Percentiles rank a stretch among this genome's conserved stretches.
Conservation (phyloP, 139 green algal species). For the Picochlorum sp. region DNA sequence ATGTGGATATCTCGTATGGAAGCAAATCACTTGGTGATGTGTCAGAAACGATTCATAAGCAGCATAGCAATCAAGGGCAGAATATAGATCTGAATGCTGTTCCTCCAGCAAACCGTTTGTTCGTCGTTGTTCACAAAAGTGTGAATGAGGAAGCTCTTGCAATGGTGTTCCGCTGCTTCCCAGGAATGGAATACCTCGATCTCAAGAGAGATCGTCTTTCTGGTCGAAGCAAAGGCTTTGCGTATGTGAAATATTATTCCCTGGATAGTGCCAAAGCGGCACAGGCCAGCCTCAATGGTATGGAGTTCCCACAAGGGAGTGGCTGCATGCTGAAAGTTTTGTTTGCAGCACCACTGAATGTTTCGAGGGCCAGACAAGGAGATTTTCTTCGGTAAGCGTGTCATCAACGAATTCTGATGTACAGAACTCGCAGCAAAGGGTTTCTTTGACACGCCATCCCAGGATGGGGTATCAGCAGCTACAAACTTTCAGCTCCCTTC, state of each 20-base stretch:
- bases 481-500: slow-evolving; percentile 8
- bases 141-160: slow-evolving; percentile 53
- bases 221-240: slow-evolving; percentile 62
- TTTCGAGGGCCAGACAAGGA: not conserved
- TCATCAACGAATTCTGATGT: not conserved
- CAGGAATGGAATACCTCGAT: slow-evolving; percentile 84
- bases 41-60: no score
- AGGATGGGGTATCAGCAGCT: slow-evolving; percentile 1
- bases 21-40: no score
- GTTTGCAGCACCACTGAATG: slow-evolving; percentile 41
- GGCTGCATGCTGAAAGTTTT: slow-evolving; percentile 74
- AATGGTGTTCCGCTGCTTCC: slow-evolving; percentile 63
- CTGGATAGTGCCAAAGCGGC: slow-evolving; percentile 55
- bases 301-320: slow-evolving; percentile 68
- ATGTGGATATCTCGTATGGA: no score
- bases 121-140: slow-evolving; percentile 80
- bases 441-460: not conserved
- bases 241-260: slow-evolving; percentile 80
- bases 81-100: slow-evolving; percentile 35
- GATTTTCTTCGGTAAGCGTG: not conserved
- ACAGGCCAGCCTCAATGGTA: slow-evolving; percentile 67
- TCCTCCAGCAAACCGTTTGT: slow-evolving; percentile 47
- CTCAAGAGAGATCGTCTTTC: slow-evolving; percentile 72
- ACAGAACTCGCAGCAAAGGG: not conserved
- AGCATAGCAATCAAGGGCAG: not conserved